Conservation (phyloP, 345 rosid species). For the Anacardium occidentale region DNA sequence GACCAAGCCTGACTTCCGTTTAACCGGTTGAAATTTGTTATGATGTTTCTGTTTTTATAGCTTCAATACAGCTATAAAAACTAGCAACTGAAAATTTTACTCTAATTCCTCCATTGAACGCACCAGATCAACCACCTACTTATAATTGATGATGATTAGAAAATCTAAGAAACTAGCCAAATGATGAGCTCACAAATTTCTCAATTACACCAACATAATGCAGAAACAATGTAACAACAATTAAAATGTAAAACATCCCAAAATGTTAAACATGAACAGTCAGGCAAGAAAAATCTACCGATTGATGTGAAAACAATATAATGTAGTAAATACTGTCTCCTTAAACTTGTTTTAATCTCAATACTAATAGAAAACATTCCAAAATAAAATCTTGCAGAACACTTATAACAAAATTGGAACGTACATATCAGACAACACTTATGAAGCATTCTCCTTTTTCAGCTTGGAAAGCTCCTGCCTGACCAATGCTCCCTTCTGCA, state of each 20-base stretch:
- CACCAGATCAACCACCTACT: background rate
- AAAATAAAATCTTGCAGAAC: constrained; percentile 8
- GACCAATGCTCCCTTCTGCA: constrained; percentile 55
- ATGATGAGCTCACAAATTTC: background rate
- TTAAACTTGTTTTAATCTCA: constrained; percentile 15
- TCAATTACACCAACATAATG: too few relatives aligned
- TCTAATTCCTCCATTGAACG: too few relatives aligned
- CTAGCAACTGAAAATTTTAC: too few relatives aligned
- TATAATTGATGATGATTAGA: background rate
- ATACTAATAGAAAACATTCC: background rate
- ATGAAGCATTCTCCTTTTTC: constrained; percentile 44
- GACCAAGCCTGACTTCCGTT: too few relatives aligned
- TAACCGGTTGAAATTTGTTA: too few relatives aligned
- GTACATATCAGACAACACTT: constrained; percentile 8
- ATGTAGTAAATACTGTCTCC: background rate
- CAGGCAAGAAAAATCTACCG: background rate
- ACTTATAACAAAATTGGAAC: constrained; percentile 23
- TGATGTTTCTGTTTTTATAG: too few relatives aligned
- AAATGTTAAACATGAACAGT: background rate
- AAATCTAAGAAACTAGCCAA: background rate
- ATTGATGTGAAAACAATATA: constrained; percentile 14
- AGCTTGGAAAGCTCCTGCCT: constrained; percentile 67
- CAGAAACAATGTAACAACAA: background rate
- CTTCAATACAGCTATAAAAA: too few relatives aligned
- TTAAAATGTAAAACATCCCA: background rate